A percentile compares a stretch with the other conserved stretches of the same genome.
phyloP scores from a whole-genome alignment of 1,139 yeast genomes.

The Kodamaea sp. region DNA sequence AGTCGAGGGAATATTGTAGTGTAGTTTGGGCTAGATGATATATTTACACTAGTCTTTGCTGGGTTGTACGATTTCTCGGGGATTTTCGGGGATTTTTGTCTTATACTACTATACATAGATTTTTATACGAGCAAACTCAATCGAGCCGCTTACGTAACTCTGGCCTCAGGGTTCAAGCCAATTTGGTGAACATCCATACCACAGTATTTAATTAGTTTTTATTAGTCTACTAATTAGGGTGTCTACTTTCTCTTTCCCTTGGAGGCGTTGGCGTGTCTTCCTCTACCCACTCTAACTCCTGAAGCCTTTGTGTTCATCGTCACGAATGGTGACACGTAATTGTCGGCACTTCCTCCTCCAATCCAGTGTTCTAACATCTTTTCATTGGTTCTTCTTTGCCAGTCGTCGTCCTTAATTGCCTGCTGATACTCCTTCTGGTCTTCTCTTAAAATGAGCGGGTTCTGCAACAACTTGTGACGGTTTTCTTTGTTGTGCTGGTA shows the following conservation, averaged over 20 bases:
- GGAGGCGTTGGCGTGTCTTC: slow-evolving; percentile 74
- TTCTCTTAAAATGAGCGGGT: slow-evolving; percentile 70
- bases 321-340: slow-evolving; percentile 84
- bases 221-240: no score
- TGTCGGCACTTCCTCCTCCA: slow-evolving; percentile 94
- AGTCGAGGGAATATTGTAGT: no score
- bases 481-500: slow-evolving; percentile 66
- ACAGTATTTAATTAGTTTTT: no score
- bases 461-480: slow-evolving; percentile 52
- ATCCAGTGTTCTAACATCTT: slow-evolving; percentile 85
- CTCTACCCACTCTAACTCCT: slow-evolving; percentile 79
- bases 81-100: no score
- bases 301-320: slow-evolving; percentile 62
- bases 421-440: slow-evolving; percentile 93
- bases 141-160: no score
- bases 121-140: no score
- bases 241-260: slow-evolving; percentile 35
- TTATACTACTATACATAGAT: no score
- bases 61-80: neutral
- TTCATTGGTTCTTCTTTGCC: slow-evolving; percentile 86
- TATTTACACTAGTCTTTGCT: no score
- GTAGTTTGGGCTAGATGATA: no score
- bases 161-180: no score
- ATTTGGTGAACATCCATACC: no score
- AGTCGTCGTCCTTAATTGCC: slow-evolving; percentile 82